Conservation (phyloP, 306 rosid species). For the Inga oerstediana region DNA sequence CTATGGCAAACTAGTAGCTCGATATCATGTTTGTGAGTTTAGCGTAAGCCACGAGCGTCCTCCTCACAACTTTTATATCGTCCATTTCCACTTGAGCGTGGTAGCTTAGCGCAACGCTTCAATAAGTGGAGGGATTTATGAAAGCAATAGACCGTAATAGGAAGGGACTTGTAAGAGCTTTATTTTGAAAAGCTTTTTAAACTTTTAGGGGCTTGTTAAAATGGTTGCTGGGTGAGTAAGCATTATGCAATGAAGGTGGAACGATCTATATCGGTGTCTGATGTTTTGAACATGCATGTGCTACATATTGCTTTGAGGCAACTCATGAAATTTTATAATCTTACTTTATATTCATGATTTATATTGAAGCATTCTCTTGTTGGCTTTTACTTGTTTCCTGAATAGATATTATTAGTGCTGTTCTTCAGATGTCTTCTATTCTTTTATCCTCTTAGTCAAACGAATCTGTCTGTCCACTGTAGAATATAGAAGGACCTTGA, state of each 20-base stretch:
- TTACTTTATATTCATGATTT: neutral
- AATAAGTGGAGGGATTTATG: neutral
- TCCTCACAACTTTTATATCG: neutral
- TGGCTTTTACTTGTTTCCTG: neutral
- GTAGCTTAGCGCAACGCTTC: neutral
- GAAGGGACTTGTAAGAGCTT: neutral
- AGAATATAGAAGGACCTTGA: neutral
- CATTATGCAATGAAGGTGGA: neutral
- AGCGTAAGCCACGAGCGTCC: neutral
- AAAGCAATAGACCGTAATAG: neutral
- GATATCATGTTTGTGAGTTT: neutral
- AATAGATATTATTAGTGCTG: neutral
- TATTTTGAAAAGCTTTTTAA: neutral
- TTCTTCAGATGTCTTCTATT: neutral
- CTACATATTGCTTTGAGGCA: neutral
- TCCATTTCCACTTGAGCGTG: neutral
- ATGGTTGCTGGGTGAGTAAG: constrained; percentile 4
- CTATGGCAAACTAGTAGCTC: neutral
- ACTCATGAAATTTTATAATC: neutral
- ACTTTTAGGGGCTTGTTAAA: constrained; percentile 1
- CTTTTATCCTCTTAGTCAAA: neutral
- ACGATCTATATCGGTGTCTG: neutral
- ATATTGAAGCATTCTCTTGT: neutral
- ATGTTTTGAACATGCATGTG: constrained; percentile 9
- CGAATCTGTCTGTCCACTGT: neutral